Evolutionary conservation across 129 eudicot genomes (phyloP).

Genomic region (Pseudognaphalium luteoalbum): DNA sequence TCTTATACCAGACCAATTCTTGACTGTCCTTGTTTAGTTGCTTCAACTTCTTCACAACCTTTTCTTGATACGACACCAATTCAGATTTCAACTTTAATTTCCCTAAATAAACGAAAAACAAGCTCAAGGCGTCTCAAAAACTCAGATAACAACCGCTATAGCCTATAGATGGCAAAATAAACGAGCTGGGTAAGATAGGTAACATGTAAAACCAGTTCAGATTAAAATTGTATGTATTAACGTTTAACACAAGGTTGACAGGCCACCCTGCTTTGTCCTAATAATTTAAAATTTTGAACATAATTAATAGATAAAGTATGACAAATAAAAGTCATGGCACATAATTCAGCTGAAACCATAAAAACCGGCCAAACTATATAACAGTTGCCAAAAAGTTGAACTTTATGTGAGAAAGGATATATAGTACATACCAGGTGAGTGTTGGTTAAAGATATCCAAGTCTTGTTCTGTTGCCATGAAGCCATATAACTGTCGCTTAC

Average conservation of each 20-base stretch:
- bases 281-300: not conserved
- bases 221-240: not conserved
- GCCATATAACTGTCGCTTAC: conserved; percentile 71
- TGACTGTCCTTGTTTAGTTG: conserved; percentile 83
- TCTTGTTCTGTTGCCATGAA: conserved; percentile 69
- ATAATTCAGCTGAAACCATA: not conserved
- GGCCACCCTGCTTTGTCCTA: not conserved
- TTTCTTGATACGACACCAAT: conserved; percentile 59
- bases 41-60: conserved; percentile 54
- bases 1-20: conserved; percentile 54
- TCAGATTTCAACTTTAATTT: conserved; percentile 74
- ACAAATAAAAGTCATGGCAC: not conserved
- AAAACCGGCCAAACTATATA: not conserved
- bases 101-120: conserved; percentile 39
- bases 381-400: not conserved
- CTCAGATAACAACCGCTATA: not conserved
- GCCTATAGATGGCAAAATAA: not conserved
- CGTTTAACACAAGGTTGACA: not conserved
- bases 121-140: not conserved
- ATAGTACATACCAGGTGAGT: conserved; percentile 58
- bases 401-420: conserved; percentile 1
- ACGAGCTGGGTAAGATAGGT: not conserved
- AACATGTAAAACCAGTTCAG: not conserved
- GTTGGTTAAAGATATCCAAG: conserved; percentile 61
- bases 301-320: conserved; percentile 1